phyloP scores from a whole-genome alignment of 331 rosid genomes.

The Quercus tomentella region DNA sequence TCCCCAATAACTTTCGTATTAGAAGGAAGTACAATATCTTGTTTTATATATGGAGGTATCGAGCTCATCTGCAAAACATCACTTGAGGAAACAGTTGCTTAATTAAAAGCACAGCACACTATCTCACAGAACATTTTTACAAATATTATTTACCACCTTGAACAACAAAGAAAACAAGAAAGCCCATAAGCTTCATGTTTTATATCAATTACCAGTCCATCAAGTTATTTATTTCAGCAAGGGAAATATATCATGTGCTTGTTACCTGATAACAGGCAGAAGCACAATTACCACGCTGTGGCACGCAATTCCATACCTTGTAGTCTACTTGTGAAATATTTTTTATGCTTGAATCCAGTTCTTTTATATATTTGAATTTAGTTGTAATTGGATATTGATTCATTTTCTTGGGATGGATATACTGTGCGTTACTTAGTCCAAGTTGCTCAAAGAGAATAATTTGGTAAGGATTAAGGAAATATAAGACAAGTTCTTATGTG shows the following conservation, averaged over 20 bases:
- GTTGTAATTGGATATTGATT: neutral
- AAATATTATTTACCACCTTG: neutral
- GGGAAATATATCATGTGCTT: neutral
- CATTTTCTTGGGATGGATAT: neutral
- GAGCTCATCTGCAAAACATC: slow-evolving; percentile 62
- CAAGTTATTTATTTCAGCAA: neutral
- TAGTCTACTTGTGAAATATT: neutral
- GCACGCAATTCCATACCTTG: neutral
- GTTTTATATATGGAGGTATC: slow-evolving; percentile 70
- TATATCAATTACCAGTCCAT: neutral
- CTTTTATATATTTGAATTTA: neutral
- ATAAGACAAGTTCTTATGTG: neutral
- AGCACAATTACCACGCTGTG: neutral
- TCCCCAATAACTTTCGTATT: slow-evolving; percentile 52
- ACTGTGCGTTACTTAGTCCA: neutral
- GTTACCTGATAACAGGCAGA: neutral
- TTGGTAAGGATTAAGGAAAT: neutral
- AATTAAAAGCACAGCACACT: too few relatives aligned
- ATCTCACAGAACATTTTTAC: neutral
- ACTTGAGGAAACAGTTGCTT: too few relatives aligned
- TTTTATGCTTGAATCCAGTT: neutral
- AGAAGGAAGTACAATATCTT: slow-evolving; percentile 68
- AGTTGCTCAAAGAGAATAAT: neutral
- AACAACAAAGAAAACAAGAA: neutral
- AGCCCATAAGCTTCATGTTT: neutral